phyloP scores from a whole-genome alignment of 805 yeast species.

The Candida montana region DNA sequence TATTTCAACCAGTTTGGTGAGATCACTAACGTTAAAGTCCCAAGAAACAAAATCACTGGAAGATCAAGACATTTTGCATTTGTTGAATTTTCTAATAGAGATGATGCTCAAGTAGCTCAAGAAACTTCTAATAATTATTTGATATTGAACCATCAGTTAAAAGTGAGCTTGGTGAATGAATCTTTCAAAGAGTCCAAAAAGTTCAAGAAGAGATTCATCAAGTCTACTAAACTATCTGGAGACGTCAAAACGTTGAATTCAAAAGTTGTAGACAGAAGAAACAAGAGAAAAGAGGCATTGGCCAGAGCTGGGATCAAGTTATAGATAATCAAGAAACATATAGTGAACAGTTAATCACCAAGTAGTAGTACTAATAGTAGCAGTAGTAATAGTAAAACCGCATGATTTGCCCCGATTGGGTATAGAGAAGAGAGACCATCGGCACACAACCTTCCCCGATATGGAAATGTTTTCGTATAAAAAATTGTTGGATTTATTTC shows the following conservation, averaged over 20 bases:
- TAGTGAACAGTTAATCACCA: no score
- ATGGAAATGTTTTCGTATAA: not conserved
- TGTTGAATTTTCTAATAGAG: constrained; percentile 68
- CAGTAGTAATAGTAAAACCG: no score
- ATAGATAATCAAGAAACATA: not conserved
- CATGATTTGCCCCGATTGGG: constrained; percentile 1
- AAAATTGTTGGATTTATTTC: not conserved
- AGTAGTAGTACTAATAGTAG: no score
- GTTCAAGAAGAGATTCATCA: constrained; percentile 21
- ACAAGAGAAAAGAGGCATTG: constrained; percentile 4
- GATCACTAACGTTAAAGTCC: constrained; percentile 68
- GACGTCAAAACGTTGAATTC: constrained; percentile 28
- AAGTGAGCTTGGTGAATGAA: constrained; percentile 56
- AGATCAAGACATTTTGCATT: constrained; percentile 89
- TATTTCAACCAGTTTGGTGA: constrained; percentile 92
- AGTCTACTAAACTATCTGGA: constrained; percentile 26
- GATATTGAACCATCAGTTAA: constrained; percentile 79
- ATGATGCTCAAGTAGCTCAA: constrained; percentile 82
- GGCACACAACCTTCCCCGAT: not conserved
- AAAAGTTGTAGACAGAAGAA: constrained; percentile 14
- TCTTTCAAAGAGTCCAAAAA: constrained; percentile 31
- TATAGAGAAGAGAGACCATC: not conserved
- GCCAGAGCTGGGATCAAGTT: constrained; percentile 7
- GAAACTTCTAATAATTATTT: constrained; percentile 96
- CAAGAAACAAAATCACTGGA: constrained; percentile 88